These are phyloP conservation scores for Venturia nashicola DNA, from an alignment of 2,329 filamentous ascomycete species.

Conservation along the genomic window DNA sequence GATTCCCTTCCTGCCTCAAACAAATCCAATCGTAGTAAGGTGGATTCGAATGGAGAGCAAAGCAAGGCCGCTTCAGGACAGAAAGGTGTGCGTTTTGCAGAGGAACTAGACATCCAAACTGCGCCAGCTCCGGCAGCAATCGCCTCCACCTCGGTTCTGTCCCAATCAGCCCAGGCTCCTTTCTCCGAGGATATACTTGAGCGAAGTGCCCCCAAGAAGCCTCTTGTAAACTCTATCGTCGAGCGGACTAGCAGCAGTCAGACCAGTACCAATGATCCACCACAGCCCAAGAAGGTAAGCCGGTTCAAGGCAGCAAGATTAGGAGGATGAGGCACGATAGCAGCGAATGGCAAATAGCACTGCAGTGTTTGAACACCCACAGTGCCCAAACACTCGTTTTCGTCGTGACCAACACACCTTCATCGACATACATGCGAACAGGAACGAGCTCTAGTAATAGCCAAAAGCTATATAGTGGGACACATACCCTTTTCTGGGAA, in stretches of 20 bases:
- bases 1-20: neutral
- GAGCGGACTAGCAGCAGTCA: slow-evolving; percentile 22
- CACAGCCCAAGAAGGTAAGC: slow-evolving; percentile 53
- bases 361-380: neutral
- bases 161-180: slow-evolving; percentile 15
- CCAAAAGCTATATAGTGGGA: slow-evolving; percentile 5
- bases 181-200: slow-evolving; percentile 19
- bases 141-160: slow-evolving; percentile 18
- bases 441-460: neutral
- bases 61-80: slow-evolving; percentile 14
- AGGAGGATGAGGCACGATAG: slow-evolving; percentile 13
- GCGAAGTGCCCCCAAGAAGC: neutral
- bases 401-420: neutral
- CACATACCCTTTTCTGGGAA: neutral
- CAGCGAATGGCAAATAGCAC: neutral
- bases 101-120: slow-evolving; percentile 57
- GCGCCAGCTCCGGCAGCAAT: slow-evolving; percentile 22
- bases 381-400: neutral
- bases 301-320: slow-evolving; percentile 62
- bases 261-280: slow-evolving; percentile 11
- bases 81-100: slow-evolving; percentile 75
- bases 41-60: neutral
- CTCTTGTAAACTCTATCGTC: slow-evolving; percentile 23
- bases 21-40: neutral
- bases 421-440: neutral